A percentile compares a stretch with the other conserved stretches of the same genome.
phyloP scores from a whole-genome alignment of 305 asterid genomes.

The Lippia alba region DNA sequence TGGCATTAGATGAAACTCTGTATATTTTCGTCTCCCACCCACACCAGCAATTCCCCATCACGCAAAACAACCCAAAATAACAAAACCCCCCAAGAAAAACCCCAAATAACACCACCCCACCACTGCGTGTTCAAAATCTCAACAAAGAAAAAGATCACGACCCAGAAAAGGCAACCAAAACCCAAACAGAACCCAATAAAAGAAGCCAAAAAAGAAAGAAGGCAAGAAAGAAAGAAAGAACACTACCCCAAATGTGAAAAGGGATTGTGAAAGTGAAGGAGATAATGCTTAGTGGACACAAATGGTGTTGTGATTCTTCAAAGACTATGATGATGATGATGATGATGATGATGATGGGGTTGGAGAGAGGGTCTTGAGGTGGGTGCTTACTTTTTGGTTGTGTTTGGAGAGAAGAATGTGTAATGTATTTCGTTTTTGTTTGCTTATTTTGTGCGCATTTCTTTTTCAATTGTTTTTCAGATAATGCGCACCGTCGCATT shows the following conservation, averaged over 20 bases:
- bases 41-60: conserved; percentile 80
- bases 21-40: conserved; percentile 52
- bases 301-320: background rate
- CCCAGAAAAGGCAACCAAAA: background rate
- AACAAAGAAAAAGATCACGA: background rate
- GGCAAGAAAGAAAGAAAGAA: background rate
- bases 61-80: conserved; percentile 18
- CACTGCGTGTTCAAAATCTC: background rate
- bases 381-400: conserved; percentile 12
- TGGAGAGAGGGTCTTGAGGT: conserved; percentile 11
- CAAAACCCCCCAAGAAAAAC: background rate
- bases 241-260: conserved; percentile 28
- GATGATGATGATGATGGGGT: no score
- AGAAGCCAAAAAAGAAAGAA: no score
- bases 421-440: background rate
- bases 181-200: background rate
- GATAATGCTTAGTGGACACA: conserved; percentile 24
- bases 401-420: no score
- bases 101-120: conserved; percentile 27
- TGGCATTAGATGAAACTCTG: conserved; percentile 67
- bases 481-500: conserved; percentile 21
- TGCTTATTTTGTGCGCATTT: conserved; percentile 17
- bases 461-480: conserved; percentile 8
- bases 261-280: conserved; percentile 12
- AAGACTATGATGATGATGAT: conserved; percentile 37